Evolutionary conservation across 2,329 filamentous ascomycete genomes (phyloP).

Genomic region (Pseudocercospora fijiensis): DNA sequence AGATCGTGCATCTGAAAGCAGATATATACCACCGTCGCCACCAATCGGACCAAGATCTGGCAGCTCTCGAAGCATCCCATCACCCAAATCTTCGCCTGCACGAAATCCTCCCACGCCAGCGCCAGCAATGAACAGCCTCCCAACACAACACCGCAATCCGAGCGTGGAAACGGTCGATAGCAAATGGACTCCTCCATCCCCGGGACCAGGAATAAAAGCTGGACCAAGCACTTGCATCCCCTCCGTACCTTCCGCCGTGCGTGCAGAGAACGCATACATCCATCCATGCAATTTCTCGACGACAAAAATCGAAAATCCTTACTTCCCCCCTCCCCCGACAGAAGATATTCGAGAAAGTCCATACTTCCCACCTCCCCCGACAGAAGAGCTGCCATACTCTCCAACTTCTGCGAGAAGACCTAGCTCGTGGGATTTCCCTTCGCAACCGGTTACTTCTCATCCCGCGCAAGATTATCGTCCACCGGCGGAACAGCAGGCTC

Average conservation of each 20-base stretch:
- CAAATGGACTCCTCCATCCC: conserved; percentile 1
- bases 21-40: conserved; percentile 8
- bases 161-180: conserved; percentile 1
- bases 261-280: not conserved
- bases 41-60: not conserved
- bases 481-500: not conserved
- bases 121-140: not conserved
- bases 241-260: not conserved
- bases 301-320: not conserved
- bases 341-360: not conserved
- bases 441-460: not conserved
- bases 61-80: not conserved
- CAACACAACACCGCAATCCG: not conserved
- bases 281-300: not conserved
- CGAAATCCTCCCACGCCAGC: not conserved
- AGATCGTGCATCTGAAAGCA: not conserved
- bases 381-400: not conserved
- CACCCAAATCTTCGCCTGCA: not conserved
- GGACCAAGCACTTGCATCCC: not conserved
- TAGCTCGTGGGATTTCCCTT: not conserved
- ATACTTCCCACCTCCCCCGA: not conserved
- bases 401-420: not conserved
- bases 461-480: not conserved
- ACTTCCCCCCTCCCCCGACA: not conserved
- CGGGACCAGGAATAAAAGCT: not conserved